These are phyloP conservation scores for Lipomyces oligophaga DNA, from an alignment of 805 yeast species.

Conservation along the genomic window DNA sequence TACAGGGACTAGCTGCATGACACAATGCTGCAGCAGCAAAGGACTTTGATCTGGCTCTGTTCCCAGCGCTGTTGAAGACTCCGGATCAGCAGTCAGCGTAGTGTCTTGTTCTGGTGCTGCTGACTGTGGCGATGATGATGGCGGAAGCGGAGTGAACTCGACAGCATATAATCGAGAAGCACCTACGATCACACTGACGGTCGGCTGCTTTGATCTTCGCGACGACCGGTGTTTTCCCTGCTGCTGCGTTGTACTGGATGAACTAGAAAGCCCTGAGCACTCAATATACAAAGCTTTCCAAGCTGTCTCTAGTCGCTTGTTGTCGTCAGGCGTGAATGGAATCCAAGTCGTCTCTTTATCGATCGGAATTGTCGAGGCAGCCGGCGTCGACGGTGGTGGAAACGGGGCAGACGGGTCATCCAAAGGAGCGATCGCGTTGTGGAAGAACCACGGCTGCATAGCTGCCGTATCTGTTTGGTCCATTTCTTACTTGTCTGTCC, in stretches of 20 bases:
- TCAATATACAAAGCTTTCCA: slow-evolving; percentile 22
- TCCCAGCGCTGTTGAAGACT: background rate
- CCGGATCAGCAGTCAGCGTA: background rate
- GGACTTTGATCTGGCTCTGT: background rate
- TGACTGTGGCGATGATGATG: background rate
- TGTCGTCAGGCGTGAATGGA: slow-evolving; percentile 41
- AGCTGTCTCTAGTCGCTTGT: slow-evolving; percentile 30
- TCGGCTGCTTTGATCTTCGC: slow-evolving; percentile 9
- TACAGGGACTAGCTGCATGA: slow-evolving; percentile 35
- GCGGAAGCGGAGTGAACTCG: slow-evolving; percentile 16
- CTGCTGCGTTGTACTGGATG: slow-evolving; percentile 7
- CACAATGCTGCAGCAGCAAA: slow-evolving; percentile 18
- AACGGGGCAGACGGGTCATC: slow-evolving; percentile 32
- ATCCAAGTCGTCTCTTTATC: slow-evolving; percentile 36
- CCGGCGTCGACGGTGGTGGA: slow-evolving; percentile 27
- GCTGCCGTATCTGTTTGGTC: too few species aligned
- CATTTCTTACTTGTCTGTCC: too few species aligned
- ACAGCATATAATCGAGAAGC: slow-evolving; percentile 27
- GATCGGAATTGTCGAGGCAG: slow-evolving; percentile 23
- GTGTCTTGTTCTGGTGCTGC: background rate
- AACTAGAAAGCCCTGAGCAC: slow-evolving; percentile 6
- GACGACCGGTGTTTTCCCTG: too few species aligned
- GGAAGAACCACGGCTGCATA: slow-evolving; percentile 32
- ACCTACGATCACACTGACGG: slow-evolving; percentile 28
- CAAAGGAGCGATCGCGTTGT: slow-evolving; percentile 30